Base-by-base conservation (phyloP, 371 early-diverging fungal genomes). In the Actinomortierella ambigua region DNA sequence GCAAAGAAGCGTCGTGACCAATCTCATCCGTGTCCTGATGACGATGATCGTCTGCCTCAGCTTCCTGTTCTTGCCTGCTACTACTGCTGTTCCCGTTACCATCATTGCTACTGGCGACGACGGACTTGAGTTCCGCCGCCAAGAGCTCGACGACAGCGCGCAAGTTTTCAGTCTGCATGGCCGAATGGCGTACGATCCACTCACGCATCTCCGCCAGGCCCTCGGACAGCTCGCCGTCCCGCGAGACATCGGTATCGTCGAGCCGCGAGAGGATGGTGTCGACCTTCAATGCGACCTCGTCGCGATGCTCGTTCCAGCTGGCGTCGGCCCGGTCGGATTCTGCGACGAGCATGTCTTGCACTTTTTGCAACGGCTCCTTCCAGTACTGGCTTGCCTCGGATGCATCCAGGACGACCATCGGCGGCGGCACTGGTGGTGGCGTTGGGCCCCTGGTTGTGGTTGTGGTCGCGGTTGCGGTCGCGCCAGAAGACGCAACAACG, bases 191-290 rank as follows among this genome's bases (percentile, higher is more conserved):
- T 1, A 63, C 59, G n/a, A 71, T 66, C 73, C 73, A 71, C 23
- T 71, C 73, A 2, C 66, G 65, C 53, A 71, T 53, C 57, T 71
- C 66, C 13, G 62, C 54, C 34, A 71, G 29, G 26, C 61, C 71
- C 23, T 59, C 63, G 23, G 53, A 46, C 17, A 71, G 41, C 3
- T 59, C 56, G 1, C 53, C 44, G 14, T 62, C 61, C 14, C 63
- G 42, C 0, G 52, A 55, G 5, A 53, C 63, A 2, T 59, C 53
- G 7, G 61, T 49, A 3, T 71, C 66, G 27, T 66, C 62, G 20
- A 71, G 52, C 2, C 57, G 43, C 2, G 73, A 71, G n/a, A 62
- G 15, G 14, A 71, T n/a, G 11, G 57, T 44, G 49, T 59, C 54
- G 51, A 71, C 54, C 50, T 63, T 66, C 23, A 59, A 62, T 50